Evolutionary conservation across 768 basidiomycete species (phyloP), one percentile per base, ranked within the genome.

Genomic region (Mycena chlorophos): DNA sequence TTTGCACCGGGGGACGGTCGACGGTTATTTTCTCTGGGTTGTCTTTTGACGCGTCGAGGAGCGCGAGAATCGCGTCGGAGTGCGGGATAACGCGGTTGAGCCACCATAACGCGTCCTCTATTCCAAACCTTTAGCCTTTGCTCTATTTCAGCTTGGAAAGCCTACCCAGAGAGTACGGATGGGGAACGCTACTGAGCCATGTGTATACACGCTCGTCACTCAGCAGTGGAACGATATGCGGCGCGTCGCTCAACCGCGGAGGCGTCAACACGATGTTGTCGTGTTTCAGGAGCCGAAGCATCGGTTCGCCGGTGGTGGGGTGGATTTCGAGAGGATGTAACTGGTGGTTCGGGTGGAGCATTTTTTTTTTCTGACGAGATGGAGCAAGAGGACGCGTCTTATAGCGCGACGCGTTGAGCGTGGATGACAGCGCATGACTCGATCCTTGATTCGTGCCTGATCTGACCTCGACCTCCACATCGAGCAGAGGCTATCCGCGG

Each of bases 181-280:
- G 73, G 0, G 81, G 79, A 0, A 80, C 78, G 1, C 68, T 66
- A n/a, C 66, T 62, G 14, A 85, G 54, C 78, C 74, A 81, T 14
- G 59, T 55, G 43, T 73, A 75, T 4, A 87, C 73, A 8, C 57
- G 54, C 17, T 63, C 60, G 51, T 87, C 78, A 52, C 84, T 84
- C 63, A 84, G 57, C 46, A 76, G 64, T 2, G 69, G 64, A 20
- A 71, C 66, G 16, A 73, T 49, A 17, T 55, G 51, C 12, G 70
- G 66, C 19, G 68, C 74, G 60, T 86, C 83, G 31, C 65, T 68
- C 23, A 63, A 40, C 27, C 84, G 80, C 12, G 78, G 78, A 19
- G 83, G 76, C 1, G 84, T 85, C 37, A 85, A 53, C 55, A 85
- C 77, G 49, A 86, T 80, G 56, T 78, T 75, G 48, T 73, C 70